Conservation (phyloP, 2,329 filamentous ascomycete genomes). For the Xylogone sp. region DNA sequence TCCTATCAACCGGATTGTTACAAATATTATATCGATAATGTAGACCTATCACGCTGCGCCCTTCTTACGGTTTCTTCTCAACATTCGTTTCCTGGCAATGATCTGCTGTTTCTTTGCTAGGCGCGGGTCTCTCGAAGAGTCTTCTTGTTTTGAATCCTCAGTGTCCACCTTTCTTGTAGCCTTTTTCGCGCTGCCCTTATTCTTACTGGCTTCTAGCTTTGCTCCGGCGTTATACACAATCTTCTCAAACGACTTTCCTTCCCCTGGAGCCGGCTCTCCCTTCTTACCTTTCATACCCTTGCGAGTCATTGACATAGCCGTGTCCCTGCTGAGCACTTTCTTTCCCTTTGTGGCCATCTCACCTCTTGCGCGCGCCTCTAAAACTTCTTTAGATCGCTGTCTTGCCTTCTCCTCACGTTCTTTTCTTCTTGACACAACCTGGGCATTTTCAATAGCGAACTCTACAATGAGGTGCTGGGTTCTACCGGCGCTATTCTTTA, state of each 20-base stretch:
- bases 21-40: too few species aligned
- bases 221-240: conserved; percentile 1
- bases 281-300: conserved; percentile 28
- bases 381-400: conserved; percentile 31
- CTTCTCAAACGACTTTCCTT: conserved; percentile 10
- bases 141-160: conserved; percentile 10
- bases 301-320: conserved; percentile 30
- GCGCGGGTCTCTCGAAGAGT: conserved; percentile 45
- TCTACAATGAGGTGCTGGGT: conserved; percentile 91
- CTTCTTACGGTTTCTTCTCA: conserved; percentile 54
- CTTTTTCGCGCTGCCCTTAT: conserved; percentile 16
- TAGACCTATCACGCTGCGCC: conserved; percentile 9
- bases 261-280: conserved; percentile 10
- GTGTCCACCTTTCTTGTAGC: conserved; percentile 8
- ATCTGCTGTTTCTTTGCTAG: conserved; percentile 67
- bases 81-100: conserved; percentile 79
- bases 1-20: too few species aligned
- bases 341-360: conserved; percentile 29
- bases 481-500: conserved; percentile 62
- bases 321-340: conserved; percentile 24
- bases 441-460: conserved; percentile 96
- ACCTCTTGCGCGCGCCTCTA: conserved; percentile 27
- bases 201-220: conserved; percentile 9
- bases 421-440: conserved; percentile 80
- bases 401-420: conserved; percentile 56